Conservation (phyloP, 148 eudicot species). For the Heliamphora exappendiculata region DNA sequence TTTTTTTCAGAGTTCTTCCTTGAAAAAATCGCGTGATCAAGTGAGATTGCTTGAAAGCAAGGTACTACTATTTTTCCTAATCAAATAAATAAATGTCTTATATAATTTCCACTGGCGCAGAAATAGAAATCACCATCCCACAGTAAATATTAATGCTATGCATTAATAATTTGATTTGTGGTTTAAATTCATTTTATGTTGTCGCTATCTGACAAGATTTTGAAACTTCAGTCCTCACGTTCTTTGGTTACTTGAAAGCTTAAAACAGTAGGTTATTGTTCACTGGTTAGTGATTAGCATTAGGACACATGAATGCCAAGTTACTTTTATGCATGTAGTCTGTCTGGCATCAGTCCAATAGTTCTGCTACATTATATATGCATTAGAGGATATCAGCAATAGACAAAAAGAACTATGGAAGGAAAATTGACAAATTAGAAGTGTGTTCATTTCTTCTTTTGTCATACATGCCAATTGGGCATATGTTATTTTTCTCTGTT, state of each 20-base stretch:
- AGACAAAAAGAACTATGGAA: not conserved
- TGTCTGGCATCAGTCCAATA: not conserved
- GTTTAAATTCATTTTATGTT: not conserved
- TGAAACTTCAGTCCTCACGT: not conserved
- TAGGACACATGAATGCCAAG: not conserved
- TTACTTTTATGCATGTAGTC: not conserved
- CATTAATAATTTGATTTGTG: not conserved
- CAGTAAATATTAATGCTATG: too few species aligned
- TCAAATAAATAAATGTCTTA: too few species aligned
- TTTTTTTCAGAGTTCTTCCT: conserved; percentile 57
- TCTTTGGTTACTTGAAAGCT: not conserved
- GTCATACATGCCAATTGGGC: not conserved
- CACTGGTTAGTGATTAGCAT: not conserved
- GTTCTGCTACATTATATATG: not conserved
- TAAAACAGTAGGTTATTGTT: not conserved
- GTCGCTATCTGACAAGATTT: not conserved
- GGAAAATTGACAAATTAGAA: not conserved
- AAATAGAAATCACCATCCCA: too few species aligned
- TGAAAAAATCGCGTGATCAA: conserved; percentile 65
- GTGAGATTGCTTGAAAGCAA: conserved; percentile 70
- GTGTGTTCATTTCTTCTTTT: not conserved
- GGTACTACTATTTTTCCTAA: conserved; percentile 25
- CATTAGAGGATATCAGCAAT: not conserved
- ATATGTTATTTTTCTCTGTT: too few species aligned
- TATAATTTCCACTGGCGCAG: too few species aligned